Conservation (phyloP, 1,284 basidiomycete genomes). For the Ganoderma leucocontextum region DNA sequence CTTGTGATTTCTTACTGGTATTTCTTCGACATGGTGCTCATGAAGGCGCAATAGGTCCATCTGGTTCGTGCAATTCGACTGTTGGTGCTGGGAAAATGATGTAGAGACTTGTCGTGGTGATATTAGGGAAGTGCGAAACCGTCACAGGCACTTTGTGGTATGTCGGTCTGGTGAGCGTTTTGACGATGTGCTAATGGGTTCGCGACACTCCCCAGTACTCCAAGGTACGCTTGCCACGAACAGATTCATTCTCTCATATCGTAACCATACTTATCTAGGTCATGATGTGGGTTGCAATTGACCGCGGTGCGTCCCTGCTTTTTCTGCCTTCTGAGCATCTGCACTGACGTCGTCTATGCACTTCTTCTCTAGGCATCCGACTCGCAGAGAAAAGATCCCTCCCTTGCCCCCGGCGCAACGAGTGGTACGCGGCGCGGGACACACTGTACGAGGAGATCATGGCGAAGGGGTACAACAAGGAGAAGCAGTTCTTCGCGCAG, state of each 20-base stretch:
- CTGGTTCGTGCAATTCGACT: constrained; percentile 54
- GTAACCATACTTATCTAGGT: constrained; percentile 51
- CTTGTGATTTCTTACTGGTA: constrained; percentile 1
- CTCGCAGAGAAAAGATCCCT: constrained; percentile 90
- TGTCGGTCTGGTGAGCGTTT: constrained; percentile 31
- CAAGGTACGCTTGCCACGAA: constrained; percentile 59
- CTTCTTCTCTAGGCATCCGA: constrained; percentile 68
- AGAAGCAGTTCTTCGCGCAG: constrained; percentile 75
- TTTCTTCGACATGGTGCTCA: constrained; percentile 23
- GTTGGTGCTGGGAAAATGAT: not conserved
- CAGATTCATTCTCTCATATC: not conserved
- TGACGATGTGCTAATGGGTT: constrained; percentile 7
- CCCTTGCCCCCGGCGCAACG: constrained; percentile 73
- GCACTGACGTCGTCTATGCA: not conserved
- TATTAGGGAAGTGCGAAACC: constrained; percentile 83
- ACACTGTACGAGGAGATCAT: constrained; percentile 87
- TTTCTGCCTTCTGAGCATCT: not conserved
- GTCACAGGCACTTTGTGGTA: constrained; percentile 85
- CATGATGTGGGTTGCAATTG: constrained; percentile 95
- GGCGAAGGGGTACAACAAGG: constrained; percentile 80
- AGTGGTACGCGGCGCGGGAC: constrained; percentile 83
- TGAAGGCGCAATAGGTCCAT: constrained; percentile 61
- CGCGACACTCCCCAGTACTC: constrained; percentile 65
- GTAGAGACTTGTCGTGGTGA: not conserved
- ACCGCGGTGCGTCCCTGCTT: constrained; percentile 64